phyloP scores from a whole-genome alignment of 768 basidiomycete species.

The Kwoniella bestiolae region DNA sequence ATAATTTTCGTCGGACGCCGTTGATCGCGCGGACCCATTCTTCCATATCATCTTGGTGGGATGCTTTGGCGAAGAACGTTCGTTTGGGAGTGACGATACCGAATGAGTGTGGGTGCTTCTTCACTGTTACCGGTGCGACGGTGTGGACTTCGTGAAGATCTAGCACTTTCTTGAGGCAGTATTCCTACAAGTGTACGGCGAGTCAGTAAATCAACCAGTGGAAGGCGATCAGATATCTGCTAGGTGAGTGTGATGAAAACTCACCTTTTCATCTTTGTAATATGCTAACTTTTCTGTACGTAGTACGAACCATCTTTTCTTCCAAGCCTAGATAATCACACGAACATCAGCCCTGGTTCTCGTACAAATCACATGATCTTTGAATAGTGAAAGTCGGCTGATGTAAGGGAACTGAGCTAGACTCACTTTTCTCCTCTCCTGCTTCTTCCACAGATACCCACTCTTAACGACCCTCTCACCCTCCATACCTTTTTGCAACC shows the following conservation, averaged over 20 bases:
- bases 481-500: conserved; percentile 54
- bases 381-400: not conserved
- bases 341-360: not conserved
- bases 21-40: conserved; percentile 85
- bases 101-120: conserved; percentile 85
- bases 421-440: conserved; percentile 89
- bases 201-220: not conserved
- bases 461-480: conserved; percentile 72
- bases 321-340: conserved; percentile 77
- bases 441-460: conserved; percentile 97
- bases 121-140: conserved; percentile 81
- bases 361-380: not conserved
- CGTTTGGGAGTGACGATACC: conserved; percentile 87
- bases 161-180: conserved; percentile 84
- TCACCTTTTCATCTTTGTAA: conserved; percentile 84
- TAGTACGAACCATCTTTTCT: conserved; percentile 97
- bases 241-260: no score
- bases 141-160: conserved; percentile 87
- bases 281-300: conserved; percentile 90
- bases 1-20: conserved; percentile 69
- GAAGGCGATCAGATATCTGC: not conserved
- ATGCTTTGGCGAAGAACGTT: conserved; percentile 89
- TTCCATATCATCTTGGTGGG: conserved; percentile 70
- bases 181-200: conserved; percentile 63
- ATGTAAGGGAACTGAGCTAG: not conserved